phyloP scores from a whole-genome alignment of 2,329 filamentous ascomycete species.

The Calonectria henricotiae region DNA sequence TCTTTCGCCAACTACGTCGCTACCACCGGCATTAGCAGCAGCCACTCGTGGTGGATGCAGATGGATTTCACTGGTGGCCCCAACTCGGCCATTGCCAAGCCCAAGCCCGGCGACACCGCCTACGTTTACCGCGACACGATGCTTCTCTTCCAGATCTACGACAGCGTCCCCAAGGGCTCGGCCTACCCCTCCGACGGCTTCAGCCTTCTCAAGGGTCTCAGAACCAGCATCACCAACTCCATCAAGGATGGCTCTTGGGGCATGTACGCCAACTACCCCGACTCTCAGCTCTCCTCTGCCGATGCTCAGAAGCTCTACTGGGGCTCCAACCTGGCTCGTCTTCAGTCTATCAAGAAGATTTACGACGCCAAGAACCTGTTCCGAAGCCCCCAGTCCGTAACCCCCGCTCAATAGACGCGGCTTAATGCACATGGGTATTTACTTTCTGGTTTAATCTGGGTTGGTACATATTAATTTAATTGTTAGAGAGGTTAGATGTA shows the following conservation, averaged over 20 bases:
- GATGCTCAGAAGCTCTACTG: slow-evolving; percentile 59
- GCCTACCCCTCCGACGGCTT: slow-evolving; percentile 58
- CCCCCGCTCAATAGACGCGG: background rate
- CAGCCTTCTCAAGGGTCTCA: slow-evolving; percentile 55
- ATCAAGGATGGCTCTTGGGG: slow-evolving; percentile 55
- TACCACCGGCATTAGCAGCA: slow-evolving; percentile 41
- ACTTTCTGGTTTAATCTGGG: background rate
- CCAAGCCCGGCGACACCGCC: slow-evolving; percentile 53
- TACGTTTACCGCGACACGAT: slow-evolving; percentile 64
- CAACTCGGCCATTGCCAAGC: slow-evolving; percentile 58
- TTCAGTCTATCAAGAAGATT: slow-evolving; percentile 57
- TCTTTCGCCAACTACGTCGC: slow-evolving; percentile 50
- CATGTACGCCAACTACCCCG: slow-evolving; percentile 63
- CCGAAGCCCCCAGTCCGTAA: slow-evolving; percentile 58
- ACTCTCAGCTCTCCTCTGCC: slow-evolving; percentile 56
- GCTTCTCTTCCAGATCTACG: slow-evolving; percentile 68
- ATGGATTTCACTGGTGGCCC: slow-evolving; percentile 57
- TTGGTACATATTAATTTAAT: slow-evolving; percentile 12
- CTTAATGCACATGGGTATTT: background rate
- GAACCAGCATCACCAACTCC: slow-evolving; percentile 54
- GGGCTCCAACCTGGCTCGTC: slow-evolving; percentile 55
- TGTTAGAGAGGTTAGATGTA: slow-evolving; percentile 8
- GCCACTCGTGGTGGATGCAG: slow-evolving; percentile 50
- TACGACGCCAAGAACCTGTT: slow-evolving; percentile 60
- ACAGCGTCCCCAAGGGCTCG: slow-evolving; percentile 53